Evolutionary conservation across 305 asterid species (phyloP).

Genomic region (Fraxinus latifolia): DNA sequence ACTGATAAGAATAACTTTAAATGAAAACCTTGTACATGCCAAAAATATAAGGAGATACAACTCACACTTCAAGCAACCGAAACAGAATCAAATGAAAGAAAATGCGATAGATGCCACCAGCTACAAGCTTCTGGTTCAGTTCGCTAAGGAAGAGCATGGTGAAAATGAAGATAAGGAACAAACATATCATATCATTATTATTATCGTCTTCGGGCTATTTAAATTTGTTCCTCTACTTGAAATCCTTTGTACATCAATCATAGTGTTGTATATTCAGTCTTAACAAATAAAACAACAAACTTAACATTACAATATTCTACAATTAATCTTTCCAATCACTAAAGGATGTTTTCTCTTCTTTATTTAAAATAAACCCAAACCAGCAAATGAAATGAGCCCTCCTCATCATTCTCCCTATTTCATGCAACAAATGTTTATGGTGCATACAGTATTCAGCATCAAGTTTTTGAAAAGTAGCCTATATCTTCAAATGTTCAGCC

Average conservation of each 20-base stretch:
- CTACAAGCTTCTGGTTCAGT: constrained; percentile 3
- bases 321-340: neutral
- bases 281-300: neutral
- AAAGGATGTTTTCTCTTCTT: neutral
- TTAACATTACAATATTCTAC: neutral
- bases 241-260: neutral
- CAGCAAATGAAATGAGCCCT: neutral
- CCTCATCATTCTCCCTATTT: neutral
- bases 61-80: constrained; percentile 7
- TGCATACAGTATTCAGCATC: neutral
- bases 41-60: neutral
- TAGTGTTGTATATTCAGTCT: neutral
- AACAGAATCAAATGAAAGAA: neutral
- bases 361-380: neutral
- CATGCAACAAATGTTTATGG: neutral
- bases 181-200: neutral
- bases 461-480: neutral
- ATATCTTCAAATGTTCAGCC: neutral
- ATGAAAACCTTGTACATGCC: constrained; percentile 5
- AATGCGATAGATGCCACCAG: constrained; percentile 14
- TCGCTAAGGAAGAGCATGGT: neutral
- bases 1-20: neutral
- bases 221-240: neutral
- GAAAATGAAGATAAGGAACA: neutral
- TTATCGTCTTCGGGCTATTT: neutral